A percentile compares a stretch with the other conserved stretches of the same genome.
Conservation (phyloP, 1,139 yeast species). For the Debaryomyces sp. region DNA sequence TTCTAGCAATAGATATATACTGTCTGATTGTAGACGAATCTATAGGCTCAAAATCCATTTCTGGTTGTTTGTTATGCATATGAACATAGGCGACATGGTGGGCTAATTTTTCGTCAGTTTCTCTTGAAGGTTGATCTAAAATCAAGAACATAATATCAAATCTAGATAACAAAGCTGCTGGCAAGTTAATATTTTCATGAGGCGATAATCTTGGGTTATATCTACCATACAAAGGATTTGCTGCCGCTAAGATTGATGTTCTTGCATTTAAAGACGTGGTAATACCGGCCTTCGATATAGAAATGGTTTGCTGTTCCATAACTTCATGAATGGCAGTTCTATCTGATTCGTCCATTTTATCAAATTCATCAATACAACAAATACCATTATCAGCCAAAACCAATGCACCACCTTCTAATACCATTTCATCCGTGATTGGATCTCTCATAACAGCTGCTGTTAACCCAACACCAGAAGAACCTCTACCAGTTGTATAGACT, state of each 20-base stretch:
- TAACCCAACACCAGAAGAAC: conserved; percentile 98
- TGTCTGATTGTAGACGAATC: conserved; percentile 84
- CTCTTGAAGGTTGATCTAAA: conserved; percentile 82
- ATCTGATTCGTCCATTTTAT: conserved; percentile 97
- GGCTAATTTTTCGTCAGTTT: conserved; percentile 83
- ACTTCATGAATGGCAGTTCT: conserved; percentile 99
- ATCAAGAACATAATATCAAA: conserved; percentile 88
- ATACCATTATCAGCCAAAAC: conserved; percentile 98
- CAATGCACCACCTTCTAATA: conserved; percentile 96
- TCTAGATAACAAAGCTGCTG: conserved; percentile 95
- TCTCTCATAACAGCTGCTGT: conserved; percentile 99
- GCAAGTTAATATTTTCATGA: conserved; percentile 91
- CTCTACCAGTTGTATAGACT: conserved; percentile 97
- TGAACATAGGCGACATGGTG: conserved; percentile 95
- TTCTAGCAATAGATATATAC: conserved; percentile 84
- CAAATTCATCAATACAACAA: conserved; percentile 98
- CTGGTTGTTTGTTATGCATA: conserved; percentile 88
- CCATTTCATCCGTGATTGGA: conserved; percentile 98
- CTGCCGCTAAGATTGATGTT: conserved; percentile 95
- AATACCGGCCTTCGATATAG: conserved; percentile 97
- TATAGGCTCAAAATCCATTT: conserved; percentile 71
- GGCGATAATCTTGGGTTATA: conserved; percentile 91
- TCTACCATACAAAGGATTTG: conserved; percentile 95
- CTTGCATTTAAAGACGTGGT: conserved; percentile 96
- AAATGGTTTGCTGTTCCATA: conserved; percentile 99